These are phyloP conservation scores for Austroboletus novae-zelandiae DNA, from an alignment of 1,284 basidiomycete species.

Conservation along the genomic window DNA sequence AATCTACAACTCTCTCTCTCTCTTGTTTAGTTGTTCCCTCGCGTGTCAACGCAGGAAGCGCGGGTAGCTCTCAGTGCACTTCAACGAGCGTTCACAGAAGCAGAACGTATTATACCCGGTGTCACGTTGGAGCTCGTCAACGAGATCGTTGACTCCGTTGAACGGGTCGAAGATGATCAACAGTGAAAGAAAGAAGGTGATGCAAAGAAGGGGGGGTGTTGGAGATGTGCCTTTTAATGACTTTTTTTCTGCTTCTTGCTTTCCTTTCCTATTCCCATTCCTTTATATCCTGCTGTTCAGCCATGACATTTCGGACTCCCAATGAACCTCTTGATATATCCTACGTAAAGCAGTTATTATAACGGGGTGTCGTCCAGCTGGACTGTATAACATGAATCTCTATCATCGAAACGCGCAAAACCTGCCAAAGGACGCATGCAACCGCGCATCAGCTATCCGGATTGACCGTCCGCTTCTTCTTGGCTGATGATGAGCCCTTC, in stretches of 20 bases:
- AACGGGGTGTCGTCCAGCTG: slow-evolving; percentile 14
- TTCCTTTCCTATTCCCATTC: background rate
- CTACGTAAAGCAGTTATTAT: slow-evolving; percentile 17
- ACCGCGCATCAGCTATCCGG: slow-evolving; percentile 16
- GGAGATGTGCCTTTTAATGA: background rate
- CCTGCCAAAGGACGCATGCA: background rate
- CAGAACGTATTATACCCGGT: slow-evolving; percentile 85
- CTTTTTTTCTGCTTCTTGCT: slow-evolving; percentile 12
- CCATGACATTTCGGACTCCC: slow-evolving; percentile 19
- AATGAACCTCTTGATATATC: slow-evolving; percentile 8
- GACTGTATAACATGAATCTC: slow-evolving; percentile 22
- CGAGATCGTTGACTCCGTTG: slow-evolving; percentile 89
- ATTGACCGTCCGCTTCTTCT: slow-evolving; percentile 57
- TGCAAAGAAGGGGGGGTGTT: background rate
- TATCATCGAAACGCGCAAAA: slow-evolving; percentile 3
- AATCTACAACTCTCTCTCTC: background rate
- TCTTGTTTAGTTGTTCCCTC: slow-evolving; percentile 72
- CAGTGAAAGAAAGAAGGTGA: slow-evolving; percentile 12
- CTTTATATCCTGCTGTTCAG: slow-evolving; percentile 2
- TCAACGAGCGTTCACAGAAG: slow-evolving; percentile 87
- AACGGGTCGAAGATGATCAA: slow-evolving; percentile 73
- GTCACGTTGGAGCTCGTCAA: slow-evolving; percentile 80
- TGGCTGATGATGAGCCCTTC: slow-evolving; percentile 55
- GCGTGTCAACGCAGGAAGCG: slow-evolving; percentile 86
- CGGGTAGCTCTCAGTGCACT: slow-evolving; percentile 79